Base-by-base conservation (phyloP, 345 rosid genomes). In the Noccaea bulbosa region DNA sequence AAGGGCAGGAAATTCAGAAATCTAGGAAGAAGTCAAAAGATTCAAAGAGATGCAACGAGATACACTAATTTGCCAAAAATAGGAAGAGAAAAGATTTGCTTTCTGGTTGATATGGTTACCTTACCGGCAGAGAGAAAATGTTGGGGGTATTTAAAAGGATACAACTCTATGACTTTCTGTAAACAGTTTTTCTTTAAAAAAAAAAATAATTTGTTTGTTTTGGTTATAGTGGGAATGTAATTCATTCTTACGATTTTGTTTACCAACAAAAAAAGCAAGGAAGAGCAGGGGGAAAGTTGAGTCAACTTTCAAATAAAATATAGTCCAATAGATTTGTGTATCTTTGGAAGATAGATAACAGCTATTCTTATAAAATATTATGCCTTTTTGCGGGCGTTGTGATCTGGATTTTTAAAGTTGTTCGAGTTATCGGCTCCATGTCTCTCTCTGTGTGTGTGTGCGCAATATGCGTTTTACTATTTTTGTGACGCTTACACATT, bases 41-140 rank as follows among this genome's bases (percentile, higher is more conserved):
- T 15, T 63, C 62, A 62, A 64, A 62, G 62, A 56, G 66, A 48
- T 64, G 57, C 53, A 73, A 48, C 24, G 10, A 55, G 64, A 39
- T 41, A 49, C 6, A 5, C 32, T 22, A 10, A 11, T 47, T 12
- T 17, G 56, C 65, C 55, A 52, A 54, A 44, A 44, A 34, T 63
- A 72, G 64, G 14, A 37, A 58, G 51, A 63, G 10, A 34, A 33
- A 46, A 56, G 51, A 73, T 17, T n/a, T 65, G 66, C 17, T 44
- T 49, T 55, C 38, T 8, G 65, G 35, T 48, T 57, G 72, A 15
- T 66, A 30, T 46, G 16, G 8, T 40, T 48, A 32, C 38, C 15
- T 40, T 48, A 32, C 38, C 15, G 77, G 71, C n/a, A 4, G 44
- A 65, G 67, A 74, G 62, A 45, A 32, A 35, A 33, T 59, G 68